Conservation (phyloP, 139 green algal species). For the Chlorella sp. region DNA sequence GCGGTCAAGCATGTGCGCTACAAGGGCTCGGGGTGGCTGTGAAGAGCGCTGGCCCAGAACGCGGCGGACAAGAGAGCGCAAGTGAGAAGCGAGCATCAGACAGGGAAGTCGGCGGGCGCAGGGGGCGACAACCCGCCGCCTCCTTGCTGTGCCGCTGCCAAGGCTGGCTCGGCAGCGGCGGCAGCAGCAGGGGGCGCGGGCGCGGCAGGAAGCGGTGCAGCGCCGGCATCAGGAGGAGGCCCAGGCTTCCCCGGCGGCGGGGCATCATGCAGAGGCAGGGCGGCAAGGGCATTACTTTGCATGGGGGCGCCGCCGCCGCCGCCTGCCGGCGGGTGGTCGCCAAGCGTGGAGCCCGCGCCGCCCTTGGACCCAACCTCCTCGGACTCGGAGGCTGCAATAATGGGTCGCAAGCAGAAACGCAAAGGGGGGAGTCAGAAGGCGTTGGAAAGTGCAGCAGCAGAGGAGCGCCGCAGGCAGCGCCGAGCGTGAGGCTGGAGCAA, state of each 20-base stretch:
- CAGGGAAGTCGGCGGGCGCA: too few relatives aligned
- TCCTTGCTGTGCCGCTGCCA: too few relatives aligned
- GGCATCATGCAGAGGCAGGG: not conserved
- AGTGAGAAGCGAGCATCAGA: too few relatives aligned
- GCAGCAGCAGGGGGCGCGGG: not conserved
- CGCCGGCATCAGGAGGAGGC: not conserved
- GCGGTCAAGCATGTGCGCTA: too few relatives aligned
- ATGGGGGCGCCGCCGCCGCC: too few relatives aligned
- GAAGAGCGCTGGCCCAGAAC: too few relatives aligned
- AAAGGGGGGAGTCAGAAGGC: not conserved
- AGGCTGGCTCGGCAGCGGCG: not conserved
- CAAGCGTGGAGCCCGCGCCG: slow-evolving; percentile 32
- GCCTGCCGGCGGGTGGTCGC: slow-evolving; percentile 13
- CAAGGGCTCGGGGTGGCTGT: too few relatives aligned
- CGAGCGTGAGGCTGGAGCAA: not conserved
- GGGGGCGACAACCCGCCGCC: too few relatives aligned
- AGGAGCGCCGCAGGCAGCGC: not conserved
- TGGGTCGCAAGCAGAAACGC: not conserved
- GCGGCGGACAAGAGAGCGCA: too few relatives aligned
- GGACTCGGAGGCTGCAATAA: slow-evolving; percentile 20
- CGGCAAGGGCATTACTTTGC: slow-evolving; percentile 19
- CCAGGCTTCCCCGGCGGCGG: not conserved
- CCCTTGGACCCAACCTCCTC: slow-evolving; percentile 48
- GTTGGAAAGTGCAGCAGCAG: not conserved
- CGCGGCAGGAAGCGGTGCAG: not conserved